These are phyloP conservation scores for Pestalotiopsis sp. DNA, from an alignment of 2,329 filamentous ascomycete species.

Conservation along the genomic window DNA sequence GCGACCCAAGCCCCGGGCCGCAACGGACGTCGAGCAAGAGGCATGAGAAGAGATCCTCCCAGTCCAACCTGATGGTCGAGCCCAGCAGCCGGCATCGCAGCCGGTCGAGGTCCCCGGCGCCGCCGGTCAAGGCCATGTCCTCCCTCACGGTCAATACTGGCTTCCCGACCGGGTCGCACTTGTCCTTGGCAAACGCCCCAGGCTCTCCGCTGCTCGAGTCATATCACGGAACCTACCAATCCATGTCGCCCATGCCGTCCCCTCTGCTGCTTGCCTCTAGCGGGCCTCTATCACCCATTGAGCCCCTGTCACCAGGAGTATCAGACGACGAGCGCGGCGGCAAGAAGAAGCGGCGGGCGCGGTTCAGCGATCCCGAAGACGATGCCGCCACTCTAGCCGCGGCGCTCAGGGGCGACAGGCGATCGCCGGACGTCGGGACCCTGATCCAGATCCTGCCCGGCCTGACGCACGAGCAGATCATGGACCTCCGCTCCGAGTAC, in stretches of 20 bases:
- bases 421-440: constrained; percentile 66
- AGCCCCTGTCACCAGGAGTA: constrained; percentile 54
- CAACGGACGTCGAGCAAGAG: constrained; percentile 26
- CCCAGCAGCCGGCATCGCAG: constrained; percentile 37
- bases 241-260: constrained; percentile 91
- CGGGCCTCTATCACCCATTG: constrained; percentile 46
- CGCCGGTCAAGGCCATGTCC: constrained; percentile 53
- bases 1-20: constrained; percentile 25
- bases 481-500: constrained; percentile 85
- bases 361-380: constrained; percentile 84
- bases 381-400: constrained; percentile 78
- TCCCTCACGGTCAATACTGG: constrained; percentile 53
- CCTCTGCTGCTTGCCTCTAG: constrained; percentile 65
- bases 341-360: constrained; percentile 58
- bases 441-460: constrained; percentile 84
- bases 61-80: constrained; percentile 44
- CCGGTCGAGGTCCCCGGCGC: constrained; percentile 51
- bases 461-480: constrained; percentile 83
- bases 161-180: constrained; percentile 37
- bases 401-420: constrained; percentile 69
- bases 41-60: constrained; percentile 40
- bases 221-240: constrained; percentile 92
- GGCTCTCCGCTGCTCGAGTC: constrained; percentile 87
- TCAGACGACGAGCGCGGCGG: constrained; percentile 52
- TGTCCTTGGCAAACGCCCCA: constrained; percentile 62